Evolutionary conservation across 805 yeast genomes (phyloP), one percentile per base, ranked within the genome.

Genomic region (Metahyphopichia silvanorum): DNA sequence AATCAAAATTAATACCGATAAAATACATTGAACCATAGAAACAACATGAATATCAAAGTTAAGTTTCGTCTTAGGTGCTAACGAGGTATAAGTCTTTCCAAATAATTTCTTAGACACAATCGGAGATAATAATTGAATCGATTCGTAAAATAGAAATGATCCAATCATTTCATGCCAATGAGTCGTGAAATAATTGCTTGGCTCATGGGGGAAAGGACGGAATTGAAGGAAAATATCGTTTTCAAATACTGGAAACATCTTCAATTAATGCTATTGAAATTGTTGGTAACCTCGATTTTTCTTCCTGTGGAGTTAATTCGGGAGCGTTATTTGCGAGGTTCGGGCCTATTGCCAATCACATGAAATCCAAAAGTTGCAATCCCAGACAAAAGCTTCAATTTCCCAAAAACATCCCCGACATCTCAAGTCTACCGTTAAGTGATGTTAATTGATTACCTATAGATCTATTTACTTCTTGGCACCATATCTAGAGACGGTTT

Each of bases 41-140:
- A 87, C 96, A 9, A 85, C 71, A 57, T 93, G 98, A 46, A 89
- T 85, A 57, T 93, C 96, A 54, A 86, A 93, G 55, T 91, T 87
- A 41, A 79, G 47, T 52, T 70, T 74, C 25, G 71, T 66, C 46
- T 75, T 75, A 16, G 49, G 42, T 26, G 54, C 43, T 27, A 77
- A 58, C 3, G 55, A 45, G 5, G 72, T 70, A 60, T 88, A 88
- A 37, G 66, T 53, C 14, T 59, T 52, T 4, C 84, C 81, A 42
- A 82, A 72, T 16, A 77, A 22, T 12, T 40, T 21, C 3, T 63
- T 68, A 38, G 81, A 71, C 9, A 85, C 26, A 1, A 49, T 29
- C 0, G 84, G 81, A 1, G 87, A 74, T 2, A 73, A 34, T 7
- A 59, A 42, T 57, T 79, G 80, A 14, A 85, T 44, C 1, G 52